Evolutionary conservation across 768 basidiomycete genomes (phyloP), one percentile per base, ranked within the genome.

Genomic region (Rhodotorula taiwanensis): DNA sequence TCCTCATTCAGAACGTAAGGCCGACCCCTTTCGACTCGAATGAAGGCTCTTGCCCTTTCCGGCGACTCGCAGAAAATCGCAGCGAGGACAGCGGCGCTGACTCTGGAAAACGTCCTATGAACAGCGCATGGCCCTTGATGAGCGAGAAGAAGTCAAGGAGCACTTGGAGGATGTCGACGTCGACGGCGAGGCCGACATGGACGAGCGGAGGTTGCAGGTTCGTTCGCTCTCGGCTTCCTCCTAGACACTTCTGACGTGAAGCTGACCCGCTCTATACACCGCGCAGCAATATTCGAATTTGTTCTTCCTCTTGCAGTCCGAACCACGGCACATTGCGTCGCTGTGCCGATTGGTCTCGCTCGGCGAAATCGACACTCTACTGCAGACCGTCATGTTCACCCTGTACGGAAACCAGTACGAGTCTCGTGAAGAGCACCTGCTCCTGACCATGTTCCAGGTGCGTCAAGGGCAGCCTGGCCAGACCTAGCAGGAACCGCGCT

Each of bases 301-400:
- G 60, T 99, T 98, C 80, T 99, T 99, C 82, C 84, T 98, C 57
- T 85, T 98, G 48, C 95, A 99, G 75, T 91, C 89, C 39, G 95
- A 99, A 75, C 95, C 95, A 20, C 85, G 94, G 47, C 95, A 99
- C 77, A 87, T 98, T 70, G 95, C 95, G 42, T 86, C 89, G 54
- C 83, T 99, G 28, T 98, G 95, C 73, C 87, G 95, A 23, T 87
- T 99, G 62, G 95, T 99, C 77, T 90, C 87, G 69, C 78, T 99
- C 43, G 84, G 88, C 51, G 95, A 99, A 79, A 98, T 99, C 74
- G 95, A 99, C 77, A 98, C 95, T 50, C 86, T 99, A 62, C 84
- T 99, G 31, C 95, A 99, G 76, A 99, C 95, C 4, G 95, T 99
- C 77, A 99, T 99, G 95, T 99, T 99, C 79, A 98, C 95, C 23